Conservation (phyloP, 192 early-diverging fungal genomes). For the Backusella circina region DNA sequence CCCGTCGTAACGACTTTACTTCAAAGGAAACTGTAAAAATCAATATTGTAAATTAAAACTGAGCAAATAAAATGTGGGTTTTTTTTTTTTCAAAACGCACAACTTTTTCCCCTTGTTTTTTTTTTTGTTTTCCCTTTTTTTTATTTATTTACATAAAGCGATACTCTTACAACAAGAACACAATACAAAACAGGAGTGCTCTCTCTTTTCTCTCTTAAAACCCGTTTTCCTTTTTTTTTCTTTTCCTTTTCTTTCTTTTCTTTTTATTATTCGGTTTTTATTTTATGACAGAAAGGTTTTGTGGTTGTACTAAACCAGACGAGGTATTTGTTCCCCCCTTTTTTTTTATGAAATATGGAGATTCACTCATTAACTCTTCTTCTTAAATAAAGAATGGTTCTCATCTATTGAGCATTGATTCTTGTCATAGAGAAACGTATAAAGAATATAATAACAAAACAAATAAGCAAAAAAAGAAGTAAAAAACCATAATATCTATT, state of each 20-base stretch:
- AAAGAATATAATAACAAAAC: background rate
- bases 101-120: background rate
- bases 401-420: background rate
- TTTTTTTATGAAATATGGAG: background rate
- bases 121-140: background rate
- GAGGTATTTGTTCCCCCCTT: background rate
- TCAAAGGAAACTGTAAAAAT: constrained; percentile 31
- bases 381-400: background rate
- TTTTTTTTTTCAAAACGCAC: background rate
- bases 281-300: constrained; percentile 2
- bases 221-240: background rate
- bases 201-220: background rate
- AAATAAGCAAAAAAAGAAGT: background rate
- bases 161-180: background rate
- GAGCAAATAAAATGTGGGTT: background rate
- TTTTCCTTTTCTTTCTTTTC: background rate
- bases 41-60: constrained; percentile 22
- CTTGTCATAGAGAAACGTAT: constrained; percentile 10
- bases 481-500: no score
- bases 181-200: background rate
- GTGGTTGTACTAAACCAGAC: background rate
- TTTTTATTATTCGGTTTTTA: background rate
- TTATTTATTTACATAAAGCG: background rate
- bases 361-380: background rate
- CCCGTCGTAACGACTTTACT: constrained; percentile 10